Percentiles rank a stretch among this genome's conserved stretches.
Conservation (phyloP, 257 asterid species). For the Solanum sejunctum region DNA sequence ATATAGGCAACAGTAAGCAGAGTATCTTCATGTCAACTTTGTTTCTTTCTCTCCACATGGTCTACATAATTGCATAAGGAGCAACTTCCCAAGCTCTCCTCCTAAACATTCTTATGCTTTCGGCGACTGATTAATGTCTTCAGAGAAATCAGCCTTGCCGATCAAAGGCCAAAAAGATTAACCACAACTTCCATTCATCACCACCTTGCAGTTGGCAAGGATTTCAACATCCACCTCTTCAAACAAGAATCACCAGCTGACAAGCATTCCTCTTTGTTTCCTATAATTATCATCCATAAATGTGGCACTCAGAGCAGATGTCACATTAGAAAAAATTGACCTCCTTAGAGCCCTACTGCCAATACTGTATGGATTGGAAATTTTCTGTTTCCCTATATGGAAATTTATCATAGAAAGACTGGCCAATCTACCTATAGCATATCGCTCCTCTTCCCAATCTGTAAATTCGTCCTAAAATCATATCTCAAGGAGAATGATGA, state of each 20-base stretch:
- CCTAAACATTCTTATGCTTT: background rate
- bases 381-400: background rate
- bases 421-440: background rate
- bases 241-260: background rate
- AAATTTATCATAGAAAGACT: background rate
- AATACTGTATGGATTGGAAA: background rate
- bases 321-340: background rate
- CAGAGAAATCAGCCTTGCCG: background rate
- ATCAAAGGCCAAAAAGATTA: background rate
- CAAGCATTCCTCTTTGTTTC: background rate
- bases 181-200: background rate
- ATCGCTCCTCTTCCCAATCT: background rate
- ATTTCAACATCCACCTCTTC: background rate
- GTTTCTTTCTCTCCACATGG: background rate
- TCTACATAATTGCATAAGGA: background rate
- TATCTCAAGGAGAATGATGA: background rate
- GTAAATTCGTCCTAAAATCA: background rate
- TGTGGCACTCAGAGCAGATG: background rate
- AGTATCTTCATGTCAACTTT: background rate
- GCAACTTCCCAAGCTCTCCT: background rate
- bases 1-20: background rate
- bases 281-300: background rate
- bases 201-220: background rate
- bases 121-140: background rate
- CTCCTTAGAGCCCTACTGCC: background rate